Evolutionary conservation across 352 stramenopile species (phyloP).

Genomic region (Aphanomyces stellatus): DNA sequence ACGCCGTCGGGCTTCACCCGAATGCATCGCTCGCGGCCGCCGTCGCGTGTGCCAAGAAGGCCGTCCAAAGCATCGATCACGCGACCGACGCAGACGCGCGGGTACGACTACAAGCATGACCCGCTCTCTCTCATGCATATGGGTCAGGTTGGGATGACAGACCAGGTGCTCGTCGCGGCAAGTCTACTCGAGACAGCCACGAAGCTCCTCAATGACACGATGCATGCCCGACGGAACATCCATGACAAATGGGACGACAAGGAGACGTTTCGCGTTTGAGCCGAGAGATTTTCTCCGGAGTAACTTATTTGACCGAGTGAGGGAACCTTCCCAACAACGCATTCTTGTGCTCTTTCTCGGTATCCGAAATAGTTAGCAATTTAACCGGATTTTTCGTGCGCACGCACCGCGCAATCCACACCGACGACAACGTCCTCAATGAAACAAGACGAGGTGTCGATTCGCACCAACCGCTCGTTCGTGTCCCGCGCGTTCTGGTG

Average conservation of each 20-base stretch:
- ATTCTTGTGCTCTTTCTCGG: no score
- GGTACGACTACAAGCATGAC: background rate
- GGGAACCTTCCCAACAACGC: no score
- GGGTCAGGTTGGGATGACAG: background rate
- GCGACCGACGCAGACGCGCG: background rate
- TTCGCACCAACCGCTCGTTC: background rate
- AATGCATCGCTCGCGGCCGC: background rate
- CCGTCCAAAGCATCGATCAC: background rate
- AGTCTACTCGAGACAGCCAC: background rate
- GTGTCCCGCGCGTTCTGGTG: background rate
- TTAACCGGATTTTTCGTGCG: background rate
- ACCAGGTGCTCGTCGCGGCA: background rate
- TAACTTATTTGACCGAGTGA: no score
- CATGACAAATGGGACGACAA: no score
- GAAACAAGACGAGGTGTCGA: background rate
- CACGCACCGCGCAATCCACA: background rate
- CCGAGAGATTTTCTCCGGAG: no score
- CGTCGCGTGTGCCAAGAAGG: background rate
- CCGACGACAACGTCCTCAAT: no score
- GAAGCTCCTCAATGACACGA: background rate
- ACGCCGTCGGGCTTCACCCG: background rate
- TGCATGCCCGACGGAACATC: background rate
- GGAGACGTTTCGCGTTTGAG: no score
- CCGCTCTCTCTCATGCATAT: background rate
- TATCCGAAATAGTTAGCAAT: no score